Evolutionary conservation across 2,329 filamentous ascomycete genomes (phyloP), one percentile per base, ranked within the genome.

Genomic region (Penicillium glabrum): DNA sequence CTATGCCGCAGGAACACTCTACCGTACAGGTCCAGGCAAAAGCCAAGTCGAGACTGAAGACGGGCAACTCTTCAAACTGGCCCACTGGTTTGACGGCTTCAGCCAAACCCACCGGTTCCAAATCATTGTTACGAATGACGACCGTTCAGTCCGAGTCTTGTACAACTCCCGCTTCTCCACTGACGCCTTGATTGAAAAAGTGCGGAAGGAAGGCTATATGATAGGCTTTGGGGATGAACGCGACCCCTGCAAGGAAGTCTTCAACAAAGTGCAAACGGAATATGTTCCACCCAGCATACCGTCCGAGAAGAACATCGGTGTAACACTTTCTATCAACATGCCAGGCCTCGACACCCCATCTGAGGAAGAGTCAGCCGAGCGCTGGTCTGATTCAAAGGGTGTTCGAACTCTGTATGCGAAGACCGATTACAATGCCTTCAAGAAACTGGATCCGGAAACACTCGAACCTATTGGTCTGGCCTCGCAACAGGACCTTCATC

Each of bases 61-160:
- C 3, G 85, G 86, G n/a, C 75, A 74, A 14, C 83, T 80, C 0
- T 86, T 87, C 66, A 77, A 80, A 31, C 79, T 87, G 13, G 83
- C 81, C 1, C 90, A 95, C 71, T 95, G 90, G 90, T 95, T 95
- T 63, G 91, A 95, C 69, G 89, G 89, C 6, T 86, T 91, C 48
- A 69, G 57, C 83, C 85, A 3, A 84, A 89, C 54, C 80, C 89
- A 93, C 74, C 85, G 84, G 27, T 93, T 93, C 69, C 82, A 90
- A 56, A 88, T 93, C 31, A 66, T 85, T 3, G 69, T 81, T 0
- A 60, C 79, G 0, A 65, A 68, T 1, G 65, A 73, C 3, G 56
- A 74, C 19, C 66, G 57, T 27, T 68, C 67, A 5, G 59, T 70
- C 10, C 75, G 77, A 33, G 87, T 93, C 3, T 77, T 82, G 24